A percentile compares a stretch with the other conserved stretches of the same genome.
Evolutionary conservation across 495 filamentous ascomycete genomes (phyloP).

Genomic region (Lasiosphaeria ovina): DNA sequence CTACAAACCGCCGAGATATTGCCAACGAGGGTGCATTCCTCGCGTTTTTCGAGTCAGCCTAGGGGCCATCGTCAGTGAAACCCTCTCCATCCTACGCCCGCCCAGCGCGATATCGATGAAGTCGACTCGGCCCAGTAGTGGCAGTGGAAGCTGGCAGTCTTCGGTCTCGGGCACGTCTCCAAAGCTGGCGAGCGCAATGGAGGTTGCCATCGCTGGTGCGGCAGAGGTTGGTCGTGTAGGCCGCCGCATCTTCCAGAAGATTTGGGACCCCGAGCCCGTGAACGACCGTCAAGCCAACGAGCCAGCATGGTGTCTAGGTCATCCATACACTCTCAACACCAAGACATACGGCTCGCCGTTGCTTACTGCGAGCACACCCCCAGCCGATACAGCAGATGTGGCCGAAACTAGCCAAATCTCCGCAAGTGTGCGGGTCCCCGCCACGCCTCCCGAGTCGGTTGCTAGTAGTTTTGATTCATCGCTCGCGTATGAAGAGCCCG

Average conservation of each 20-base stretch:
- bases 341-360: conserved; percentile 24
- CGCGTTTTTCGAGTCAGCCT: too few species aligned
- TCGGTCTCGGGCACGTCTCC: conserved; percentile 28
- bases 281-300: conserved; percentile 69
- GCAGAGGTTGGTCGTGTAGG: conserved; percentile 37
- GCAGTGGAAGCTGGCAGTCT: conserved; percentile 31
- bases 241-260: conserved; percentile 84
- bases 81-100: not conserved
- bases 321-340: conserved; percentile 59
- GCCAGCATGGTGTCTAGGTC: conserved; percentile 87
- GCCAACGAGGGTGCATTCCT: too few species aligned
- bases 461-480: conserved; percentile 50
- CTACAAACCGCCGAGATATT: too few species aligned
- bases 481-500: conserved; percentile 46
- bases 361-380: conserved; percentile 26
- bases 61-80: too few species aligned
- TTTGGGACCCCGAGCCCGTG: conserved; percentile 91
- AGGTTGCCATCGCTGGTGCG: conserved; percentile 39
- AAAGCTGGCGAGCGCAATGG: conserved; percentile 37
- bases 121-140: conserved; percentile 20
- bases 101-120: conserved; percentile 19
- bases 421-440: conserved; percentile 15
- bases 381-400: conserved; percentile 13
- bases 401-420: not conserved
- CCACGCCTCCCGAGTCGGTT: conserved; percentile 47